phyloP scores from a whole-genome alignment of 2,329 filamentous ascomycete species.

The Emergomyces pasteurianus region DNA sequence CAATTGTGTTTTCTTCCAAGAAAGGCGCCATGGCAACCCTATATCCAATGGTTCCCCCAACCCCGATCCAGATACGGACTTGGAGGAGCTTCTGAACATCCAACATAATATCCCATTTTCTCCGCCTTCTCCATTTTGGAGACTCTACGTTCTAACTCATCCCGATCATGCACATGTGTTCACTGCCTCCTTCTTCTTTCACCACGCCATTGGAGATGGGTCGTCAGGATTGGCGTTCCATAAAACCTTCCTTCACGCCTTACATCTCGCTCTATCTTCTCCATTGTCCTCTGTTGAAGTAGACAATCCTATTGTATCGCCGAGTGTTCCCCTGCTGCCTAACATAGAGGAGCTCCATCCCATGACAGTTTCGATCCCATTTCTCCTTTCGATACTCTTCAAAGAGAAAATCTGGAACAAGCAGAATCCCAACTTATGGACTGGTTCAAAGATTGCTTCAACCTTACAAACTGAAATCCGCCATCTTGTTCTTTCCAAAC shows the following conservation, averaged over 20 bases:
- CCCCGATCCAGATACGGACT: slow-evolving; percentile 23
- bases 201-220: slow-evolving; percentile 39
- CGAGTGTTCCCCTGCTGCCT: slow-evolving; percentile 24
- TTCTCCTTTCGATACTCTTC: slow-evolving; percentile 23
- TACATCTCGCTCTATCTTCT: slow-evolving; percentile 13
- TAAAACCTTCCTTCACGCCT: slow-evolving; percentile 26
- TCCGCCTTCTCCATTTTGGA: slow-evolving; percentile 32
- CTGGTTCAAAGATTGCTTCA: slow-evolving; percentile 18
- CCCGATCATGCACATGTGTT: slow-evolving; percentile 20
- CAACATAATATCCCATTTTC: slow-evolving; percentile 33
- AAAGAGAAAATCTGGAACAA: slow-evolving; percentile 20
- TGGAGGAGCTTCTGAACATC: slow-evolving; percentile 29
- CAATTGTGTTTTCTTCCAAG: slow-evolving; percentile 25
- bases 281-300: slow-evolving; percentile 6
- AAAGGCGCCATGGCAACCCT: slow-evolving; percentile 12
- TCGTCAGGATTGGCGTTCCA: slow-evolving; percentile 36
- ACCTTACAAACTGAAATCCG: slow-evolving; percentile 19
- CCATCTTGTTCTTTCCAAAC: slow-evolving; percentile 22
- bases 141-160: slow-evolving; percentile 28
- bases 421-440: slow-evolving; percentile 24
- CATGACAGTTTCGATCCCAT: slow-evolving; percentile 26
- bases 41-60: not conserved
- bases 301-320: slow-evolving; percentile 14
- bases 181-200: slow-evolving; percentile 35
- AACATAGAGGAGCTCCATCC: slow-evolving; percentile 31